Evolutionary conservation across 106 monocot genomes (phyloP).

Genomic region (Posidonia australis): DNA sequence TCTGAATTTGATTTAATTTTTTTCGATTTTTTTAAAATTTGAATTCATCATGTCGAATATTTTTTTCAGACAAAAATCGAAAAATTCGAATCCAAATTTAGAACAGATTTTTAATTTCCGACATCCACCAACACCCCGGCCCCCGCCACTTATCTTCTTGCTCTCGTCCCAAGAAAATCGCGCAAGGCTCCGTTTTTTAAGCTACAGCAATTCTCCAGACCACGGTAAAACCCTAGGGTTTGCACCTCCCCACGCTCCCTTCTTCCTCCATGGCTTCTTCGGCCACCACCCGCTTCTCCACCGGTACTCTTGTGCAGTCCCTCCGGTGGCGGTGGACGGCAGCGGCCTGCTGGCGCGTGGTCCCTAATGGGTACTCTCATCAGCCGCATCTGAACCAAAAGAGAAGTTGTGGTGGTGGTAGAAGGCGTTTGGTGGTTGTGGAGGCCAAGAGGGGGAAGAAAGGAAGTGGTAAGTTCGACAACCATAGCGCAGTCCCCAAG

Average conservation of each 20-base stretch:
- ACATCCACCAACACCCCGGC: too few species aligned
- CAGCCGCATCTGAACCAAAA: background rate
- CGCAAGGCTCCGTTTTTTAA: too few species aligned
- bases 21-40: too few species aligned
- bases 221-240: background rate
- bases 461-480: constrained; percentile 16
- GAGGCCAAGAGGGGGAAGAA: constrained; percentile 40
- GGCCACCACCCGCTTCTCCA: background rate
- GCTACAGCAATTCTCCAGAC: background rate
- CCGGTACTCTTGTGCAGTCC: background rate
- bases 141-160: too few species aligned
- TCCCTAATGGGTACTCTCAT: too few species aligned
- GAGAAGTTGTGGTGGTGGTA: too few species aligned
- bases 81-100: too few species aligned
- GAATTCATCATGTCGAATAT: too few species aligned
- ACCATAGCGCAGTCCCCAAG: constrained; percentile 44
- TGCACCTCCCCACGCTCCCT: background rate
- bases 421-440: constrained; percentile 5
- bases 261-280: background rate
- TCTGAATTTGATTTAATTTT: too few species aligned
- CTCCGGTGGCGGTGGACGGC: background rate
- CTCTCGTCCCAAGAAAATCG: too few species aligned
- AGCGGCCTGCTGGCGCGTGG: background rate
- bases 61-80: too few species aligned
- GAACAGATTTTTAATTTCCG: too few species aligned